Evolutionary conservation across 306 rosid genomes (phyloP).

Genomic region (Corylus heterophylla): DNA sequence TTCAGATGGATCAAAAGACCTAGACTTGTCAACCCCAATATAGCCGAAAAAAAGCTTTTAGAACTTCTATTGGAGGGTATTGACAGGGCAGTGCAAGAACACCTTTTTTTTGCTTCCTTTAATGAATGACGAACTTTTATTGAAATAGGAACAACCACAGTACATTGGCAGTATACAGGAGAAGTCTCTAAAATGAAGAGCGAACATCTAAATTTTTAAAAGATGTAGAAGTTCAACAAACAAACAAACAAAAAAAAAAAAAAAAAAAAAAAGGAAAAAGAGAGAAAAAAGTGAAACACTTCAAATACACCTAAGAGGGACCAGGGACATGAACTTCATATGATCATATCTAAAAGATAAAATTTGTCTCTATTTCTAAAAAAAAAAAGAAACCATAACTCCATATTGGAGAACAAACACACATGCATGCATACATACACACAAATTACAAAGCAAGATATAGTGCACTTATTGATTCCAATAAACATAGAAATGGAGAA

Average conservation of each 20-base stretch:
- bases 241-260: no score
- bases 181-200: neutral
- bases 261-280: no score
- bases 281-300: neutral
- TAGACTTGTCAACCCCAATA: neutral
- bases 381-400: neutral
- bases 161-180: neutral
- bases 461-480: neutral
- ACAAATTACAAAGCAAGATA: neutral
- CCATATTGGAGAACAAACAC: neutral
- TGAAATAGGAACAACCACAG: neutral
- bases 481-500: neutral
- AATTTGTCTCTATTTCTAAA: neutral
- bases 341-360: neutral
- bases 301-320: neutral
- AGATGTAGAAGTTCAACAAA: neutral
- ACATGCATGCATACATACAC: neutral
- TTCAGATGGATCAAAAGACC: neutral
- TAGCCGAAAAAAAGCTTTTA: neutral
- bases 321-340: neutral
- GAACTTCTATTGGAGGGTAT: neutral
- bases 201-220: neutral
- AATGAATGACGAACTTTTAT: neutral
- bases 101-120: neutral
- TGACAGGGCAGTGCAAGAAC: neutral